phyloP scores from a whole-genome alignment of 768 basidiomycete genomes.

The Tricholoma furcatifolium region DNA sequence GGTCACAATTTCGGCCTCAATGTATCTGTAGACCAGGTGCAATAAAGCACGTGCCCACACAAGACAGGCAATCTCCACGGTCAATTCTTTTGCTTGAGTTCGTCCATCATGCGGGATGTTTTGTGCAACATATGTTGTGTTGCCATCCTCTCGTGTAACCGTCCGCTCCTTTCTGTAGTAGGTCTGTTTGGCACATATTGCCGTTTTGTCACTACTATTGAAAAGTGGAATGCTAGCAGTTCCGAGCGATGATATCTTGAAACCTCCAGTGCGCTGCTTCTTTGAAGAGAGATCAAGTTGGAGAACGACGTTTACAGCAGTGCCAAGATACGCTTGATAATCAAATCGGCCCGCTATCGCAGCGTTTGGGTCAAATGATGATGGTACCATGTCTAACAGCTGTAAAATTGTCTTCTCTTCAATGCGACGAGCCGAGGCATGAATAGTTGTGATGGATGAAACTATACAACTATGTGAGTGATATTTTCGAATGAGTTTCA shows the following conservation, averaged over 20 bases:
- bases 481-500: not conserved
- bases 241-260: slow-evolving; percentile 8
- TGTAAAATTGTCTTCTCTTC: not conserved
- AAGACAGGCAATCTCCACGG: slow-evolving; percentile 19
- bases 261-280: slow-evolving; percentile 7
- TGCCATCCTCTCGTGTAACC: not conserved
- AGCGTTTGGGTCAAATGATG: not conserved
- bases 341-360: not conserved
- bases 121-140: not conserved
- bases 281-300: slow-evolving; percentile 1
- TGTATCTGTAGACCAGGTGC: slow-evolving; percentile 17
- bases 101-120: slow-evolving; percentile 12
- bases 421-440: not conserved
- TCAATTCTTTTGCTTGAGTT: slow-evolving; percentile 17
- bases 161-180: slow-evolving; percentile 4
- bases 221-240: not conserved
- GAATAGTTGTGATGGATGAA: not conserved
- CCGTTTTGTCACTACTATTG: not conserved
- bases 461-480: not conserved
- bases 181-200: slow-evolving; percentile 16
- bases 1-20: not conserved
- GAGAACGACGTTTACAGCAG: not conserved
- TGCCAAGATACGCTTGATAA: not conserved
- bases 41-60: slow-evolving; percentile 20
- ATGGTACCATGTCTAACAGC: not conserved